Base-by-base conservation (phyloP, 345 rosid genomes). In the Citrus inodora region DNA sequence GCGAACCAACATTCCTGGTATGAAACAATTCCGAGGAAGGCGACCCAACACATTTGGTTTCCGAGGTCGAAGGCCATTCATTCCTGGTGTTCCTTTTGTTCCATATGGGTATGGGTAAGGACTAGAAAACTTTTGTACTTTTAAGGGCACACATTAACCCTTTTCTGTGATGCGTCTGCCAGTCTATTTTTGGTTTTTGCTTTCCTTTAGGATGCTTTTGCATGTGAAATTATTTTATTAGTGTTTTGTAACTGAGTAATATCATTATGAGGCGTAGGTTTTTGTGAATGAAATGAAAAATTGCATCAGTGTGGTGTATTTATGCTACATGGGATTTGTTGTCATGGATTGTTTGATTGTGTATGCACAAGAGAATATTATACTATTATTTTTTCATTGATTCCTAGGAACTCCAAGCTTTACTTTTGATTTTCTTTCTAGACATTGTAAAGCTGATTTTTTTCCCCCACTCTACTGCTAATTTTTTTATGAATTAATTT, bases 21-120 rank as follows among this genome's bases (percentile, higher is more conserved):
- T 96, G 99, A 96, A 87, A 83, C 98, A 89, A 33, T 96, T 79
- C 81, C 89, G 98, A 75, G 99, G 99, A 85, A 92, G 99, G 84
- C 92, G 92, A 1, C 75, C 98, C 58, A 86, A 80, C 67, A 85
- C 94, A 4, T 27, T 63, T 59, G 90, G 90, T 35, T 93, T 92
- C 81, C 90, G 98, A 84, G 88, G 95, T 59, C 89, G 91, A 79
- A 92, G 98, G 79, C 93, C 98, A 7, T 94, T 92, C 81, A 81
- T 91, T 86, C 89, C 97, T 1, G 90, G 86, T 81, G 85, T 88
- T 42, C 88, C 92, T 28, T 89, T 91, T 80, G 83, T 94, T 71
- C 78, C 98, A 59, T 90, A 89, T 82, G 87, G 91, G 7, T 96
- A 94, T 80, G 99, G 98, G 97, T 94, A 84, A 78, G 92, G 65